A percentile compares a stretch with the other conserved stretches of the same genome.
Evolutionary conservation across 73 alveolate species (phyloP).

Genomic region (Paramecium tetraurelia): DNA sequence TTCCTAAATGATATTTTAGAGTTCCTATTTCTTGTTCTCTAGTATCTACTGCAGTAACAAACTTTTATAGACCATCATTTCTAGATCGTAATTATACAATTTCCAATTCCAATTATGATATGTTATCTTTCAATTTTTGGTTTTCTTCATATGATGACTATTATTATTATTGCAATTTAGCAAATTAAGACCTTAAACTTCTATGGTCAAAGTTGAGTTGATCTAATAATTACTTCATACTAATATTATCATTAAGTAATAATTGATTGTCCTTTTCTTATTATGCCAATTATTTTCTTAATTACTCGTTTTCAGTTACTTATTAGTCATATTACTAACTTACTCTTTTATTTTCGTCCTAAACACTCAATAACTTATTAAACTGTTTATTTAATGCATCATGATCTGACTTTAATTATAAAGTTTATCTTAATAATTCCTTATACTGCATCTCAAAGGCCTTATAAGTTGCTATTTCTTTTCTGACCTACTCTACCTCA

Average conservation of each 20-base stretch:
- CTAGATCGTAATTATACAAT: background rate
- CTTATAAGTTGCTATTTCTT: background rate
- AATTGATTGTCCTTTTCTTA: background rate
- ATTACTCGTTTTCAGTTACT: background rate
- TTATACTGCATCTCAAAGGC: slow-evolving; percentile 25
- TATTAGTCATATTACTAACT: background rate
- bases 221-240: slow-evolving; percentile 36
- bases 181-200: background rate
- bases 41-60: slow-evolving; percentile 28
- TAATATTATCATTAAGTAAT: background rate
- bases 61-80: slow-evolving; percentile 20
- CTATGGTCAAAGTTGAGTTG: slow-evolving; percentile 1
- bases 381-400: slow-evolving; percentile 28
- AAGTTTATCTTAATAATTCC: background rate
- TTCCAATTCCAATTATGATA: background rate
- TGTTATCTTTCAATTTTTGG: background rate
- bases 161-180: background rate
- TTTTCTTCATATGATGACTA: background rate
- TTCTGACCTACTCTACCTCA: background rate
- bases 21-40: slow-evolving; percentile 6
- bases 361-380: background rate
- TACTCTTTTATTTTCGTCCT: slow-evolving; percentile 27
- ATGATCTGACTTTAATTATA: slow-evolving; percentile 21
- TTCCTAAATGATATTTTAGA: background rate
- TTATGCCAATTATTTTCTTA: background rate